phyloP scores from a whole-genome alignment of 768 basidiomycete species.

The Naganishia vaughanmartiniae region DNA sequence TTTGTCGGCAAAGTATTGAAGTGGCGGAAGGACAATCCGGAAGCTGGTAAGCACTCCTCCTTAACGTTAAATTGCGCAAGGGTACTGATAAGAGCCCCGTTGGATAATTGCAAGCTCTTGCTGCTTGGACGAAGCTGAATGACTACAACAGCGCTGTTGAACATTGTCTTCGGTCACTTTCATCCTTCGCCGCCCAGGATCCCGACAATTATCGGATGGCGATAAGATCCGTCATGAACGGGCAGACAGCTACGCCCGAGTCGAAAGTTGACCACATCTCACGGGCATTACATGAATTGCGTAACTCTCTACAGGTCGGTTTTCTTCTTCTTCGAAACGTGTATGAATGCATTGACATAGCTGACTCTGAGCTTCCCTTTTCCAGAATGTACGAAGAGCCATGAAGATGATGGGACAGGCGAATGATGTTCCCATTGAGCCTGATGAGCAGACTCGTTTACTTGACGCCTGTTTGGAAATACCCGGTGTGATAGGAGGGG shows the following conservation, averaged over 20 bases:
- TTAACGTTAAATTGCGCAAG: not conserved
- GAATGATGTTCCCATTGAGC: conserved; percentile 84
- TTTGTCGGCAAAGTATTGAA: conserved; percentile 85
- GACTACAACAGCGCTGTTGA: conserved; percentile 35
- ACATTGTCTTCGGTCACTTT: conserved; percentile 32
- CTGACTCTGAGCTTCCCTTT: not conserved
- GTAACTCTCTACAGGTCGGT: conserved; percentile 4
- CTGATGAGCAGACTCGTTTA: conserved; percentile 75
- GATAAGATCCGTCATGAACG: not conserved
- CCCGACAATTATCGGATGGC: conserved; percentile 27
- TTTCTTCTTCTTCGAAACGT: not conserved
- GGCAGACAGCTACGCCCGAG: too few relatives aligned
- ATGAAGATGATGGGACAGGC: conserved; percentile 81
- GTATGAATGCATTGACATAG: not conserved
- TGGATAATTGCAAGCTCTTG: not conserved
- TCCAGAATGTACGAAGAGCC: conserved; percentile 68
- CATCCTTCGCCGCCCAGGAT: conserved; percentile 34
- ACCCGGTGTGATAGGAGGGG: conserved; percentile 86
- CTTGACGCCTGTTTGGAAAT: conserved; percentile 70
- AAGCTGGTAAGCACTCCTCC: conserved; percentile 51
- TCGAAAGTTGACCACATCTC: not conserved
- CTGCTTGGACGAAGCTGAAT: conserved; percentile 36
- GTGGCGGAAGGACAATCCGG: conserved; percentile 71
- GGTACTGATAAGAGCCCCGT: not conserved
- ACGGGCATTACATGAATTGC: not conserved